Percentiles rank a stretch among this genome's conserved stretches.
Evolutionary conservation across 2,329 filamentous ascomycete species (phyloP).

Genomic region (Pseudogymnoascus sp.): DNA sequence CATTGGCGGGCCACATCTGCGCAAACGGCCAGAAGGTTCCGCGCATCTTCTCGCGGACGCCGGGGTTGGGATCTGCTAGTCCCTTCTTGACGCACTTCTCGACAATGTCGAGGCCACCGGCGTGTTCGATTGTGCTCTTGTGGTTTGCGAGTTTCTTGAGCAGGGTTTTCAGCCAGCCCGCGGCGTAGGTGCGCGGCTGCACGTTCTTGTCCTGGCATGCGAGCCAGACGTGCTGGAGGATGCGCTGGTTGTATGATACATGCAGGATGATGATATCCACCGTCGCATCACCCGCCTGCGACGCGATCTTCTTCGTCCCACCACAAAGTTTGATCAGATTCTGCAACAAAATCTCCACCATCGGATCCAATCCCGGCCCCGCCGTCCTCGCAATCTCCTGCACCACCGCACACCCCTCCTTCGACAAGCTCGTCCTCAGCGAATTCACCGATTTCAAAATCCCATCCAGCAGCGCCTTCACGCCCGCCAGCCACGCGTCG

Average conservation of each 20-base stretch:
- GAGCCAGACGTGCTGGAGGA: constrained; percentile 77
- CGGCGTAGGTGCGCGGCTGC: constrained; percentile 69
- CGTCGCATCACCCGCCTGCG: constrained; percentile 71
- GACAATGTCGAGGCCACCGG: constrained; percentile 71
- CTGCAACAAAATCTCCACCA: constrained; percentile 86
- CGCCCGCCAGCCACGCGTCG: constrained; percentile 58
- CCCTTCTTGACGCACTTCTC: constrained; percentile 88
- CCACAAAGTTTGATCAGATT: constrained; percentile 82
- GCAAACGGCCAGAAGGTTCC: constrained; percentile 81
- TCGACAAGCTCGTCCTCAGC: constrained; percentile 80
- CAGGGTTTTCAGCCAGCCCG: constrained; percentile 77
- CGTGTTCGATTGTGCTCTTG: constrained; percentile 76
- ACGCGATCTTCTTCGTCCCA: constrained; percentile 85
- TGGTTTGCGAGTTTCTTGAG: constrained; percentile 70
- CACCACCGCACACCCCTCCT: constrained; percentile 73
- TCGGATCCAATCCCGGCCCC: constrained; percentile 72
- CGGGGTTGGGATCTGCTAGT: constrained; percentile 80
- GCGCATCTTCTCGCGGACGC: constrained; percentile 79
- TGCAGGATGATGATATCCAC: constrained; percentile 75
- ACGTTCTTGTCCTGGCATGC: constrained; percentile 92
- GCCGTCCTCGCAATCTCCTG: constrained; percentile 75
- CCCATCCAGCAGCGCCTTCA: constrained; percentile 73
- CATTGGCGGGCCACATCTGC: constrained; percentile 66
- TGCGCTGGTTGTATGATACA: constrained; percentile 68
- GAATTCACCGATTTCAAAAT: constrained; percentile 81